Evolutionary conservation across 129 eudicot species (phyloP), one percentile per base, ranked within the genome.

Genomic region (Centaurea solstitialis): DNA sequence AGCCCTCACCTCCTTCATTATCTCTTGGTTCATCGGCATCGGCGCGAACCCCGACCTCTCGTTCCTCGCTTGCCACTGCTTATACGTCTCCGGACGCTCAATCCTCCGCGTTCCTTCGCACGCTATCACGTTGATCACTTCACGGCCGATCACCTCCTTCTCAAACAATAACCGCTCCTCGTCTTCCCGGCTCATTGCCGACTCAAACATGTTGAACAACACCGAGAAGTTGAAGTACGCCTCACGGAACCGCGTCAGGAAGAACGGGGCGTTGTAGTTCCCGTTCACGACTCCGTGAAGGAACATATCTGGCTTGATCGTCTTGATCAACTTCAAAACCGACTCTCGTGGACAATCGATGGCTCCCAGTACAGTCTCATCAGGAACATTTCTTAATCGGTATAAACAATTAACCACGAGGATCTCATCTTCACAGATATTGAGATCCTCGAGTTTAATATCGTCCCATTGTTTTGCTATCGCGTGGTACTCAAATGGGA

Each of bases 401-500:
- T 80, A 84, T 79, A 91, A 39, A 72, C 92, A 85, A 33, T 86
- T 93, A 9, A 83, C 91, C 13, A 85, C 87, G 17, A 91, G 79
- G 61, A 89, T 57, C 83, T 91, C 98, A 38, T 89, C 89, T 4
- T 65, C 39, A 1, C 84, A 67, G 9, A 89, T 87, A 41, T 82
- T 84, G 26, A 93, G 89, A 79, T 93, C 94, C 53, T 86, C 89
- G 2, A 83, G 23, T 7, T 78, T 73, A 24, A 93, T 84, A 9
- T 72, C 77, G 18, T 91, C 96, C 98, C 96, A 91, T 35, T 78
- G 84, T 69, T 86, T 81, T 12, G 92, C 93, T 45, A 93, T 86
- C n/a, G 91, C 82, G 1, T 89, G 77, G 84, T 93, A 93, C 80
- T 89, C 91, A 15, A 93, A 93, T 3, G 92, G 89, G 23, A 93